A percentile compares a stretch with the other conserved stretches of the same genome.
These are phyloP conservation scores for Claviceps cyperi DNA, from an alignment of 2,329 filamentous ascomycete genomes.

Conservation along the genomic window DNA sequence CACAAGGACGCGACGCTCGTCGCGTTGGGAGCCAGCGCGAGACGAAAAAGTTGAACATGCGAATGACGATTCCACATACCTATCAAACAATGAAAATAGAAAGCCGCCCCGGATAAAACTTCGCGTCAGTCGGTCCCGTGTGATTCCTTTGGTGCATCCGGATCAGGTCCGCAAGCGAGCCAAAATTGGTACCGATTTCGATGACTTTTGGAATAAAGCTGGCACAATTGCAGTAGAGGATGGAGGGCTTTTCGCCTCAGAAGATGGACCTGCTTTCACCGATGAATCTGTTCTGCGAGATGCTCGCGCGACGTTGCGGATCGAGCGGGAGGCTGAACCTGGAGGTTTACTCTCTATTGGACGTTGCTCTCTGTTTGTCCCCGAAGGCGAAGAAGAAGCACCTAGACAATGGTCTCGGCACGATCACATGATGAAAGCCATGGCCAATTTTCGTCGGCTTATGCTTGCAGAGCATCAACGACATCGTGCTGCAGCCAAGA, in stretches of 20 bases:
- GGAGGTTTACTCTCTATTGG: constrained; percentile 62
- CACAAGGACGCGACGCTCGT: constrained; percentile 27
- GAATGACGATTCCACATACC: constrained; percentile 7
- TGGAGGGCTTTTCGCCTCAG: constrained; percentile 39
- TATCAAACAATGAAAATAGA: constrained; percentile 11
- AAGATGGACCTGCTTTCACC: constrained; percentile 43
- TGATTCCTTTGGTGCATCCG: constrained; percentile 45
- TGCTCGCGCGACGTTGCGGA: constrained; percentile 50
- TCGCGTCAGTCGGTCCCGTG: constrained; percentile 22
- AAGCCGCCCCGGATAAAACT: constrained; percentile 34
- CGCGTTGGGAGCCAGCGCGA: constrained; percentile 21
- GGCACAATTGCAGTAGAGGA: constrained; percentile 39
- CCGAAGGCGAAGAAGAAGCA: constrained; percentile 59
- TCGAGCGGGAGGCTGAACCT: constrained; percentile 58
- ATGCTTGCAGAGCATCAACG: constrained; percentile 65
- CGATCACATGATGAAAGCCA: constrained; percentile 72
- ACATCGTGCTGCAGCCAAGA: constrained; percentile 65
- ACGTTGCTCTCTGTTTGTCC: constrained; percentile 56
- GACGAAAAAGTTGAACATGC: constrained; percentile 7
- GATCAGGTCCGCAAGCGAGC: constrained; percentile 39
- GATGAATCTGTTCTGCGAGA: constrained; percentile 52
- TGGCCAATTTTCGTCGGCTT: constrained; percentile 65
- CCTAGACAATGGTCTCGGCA: constrained; percentile 70
- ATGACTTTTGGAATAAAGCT: constrained; percentile 41
- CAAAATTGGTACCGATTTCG: constrained; percentile 38